Base-by-base conservation (phyloP, 75 land plant genomes). In the Cupressus sempervirens region DNA sequence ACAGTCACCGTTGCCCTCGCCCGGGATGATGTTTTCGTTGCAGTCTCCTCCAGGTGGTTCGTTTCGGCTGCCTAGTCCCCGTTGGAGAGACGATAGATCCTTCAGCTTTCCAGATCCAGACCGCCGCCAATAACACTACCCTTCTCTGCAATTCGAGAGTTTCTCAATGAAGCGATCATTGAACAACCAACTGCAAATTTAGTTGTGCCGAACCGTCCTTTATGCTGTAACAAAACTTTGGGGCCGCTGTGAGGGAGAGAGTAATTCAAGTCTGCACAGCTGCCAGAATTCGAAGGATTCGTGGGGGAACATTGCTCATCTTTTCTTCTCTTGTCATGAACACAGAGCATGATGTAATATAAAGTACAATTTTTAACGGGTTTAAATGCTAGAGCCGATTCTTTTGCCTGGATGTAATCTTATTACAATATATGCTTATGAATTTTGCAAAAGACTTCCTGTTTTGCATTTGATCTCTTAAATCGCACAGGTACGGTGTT, bases 81-180 rank as follows among this genome's bases (percentile, higher is more conserved):
- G 50, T 1, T 79, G 81, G 81, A 41, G 81, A 45, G 81, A 79
- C 0, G 13, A 5, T 26, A 43, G 46, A 32, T 41, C 13, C 29
- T 79, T 79, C 26, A 36, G 50, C 1, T 79, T 79, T n/a, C 50
- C 81, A 79, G 81, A 79, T 10, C 45, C 48, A n/a, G 81, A 79
- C 26, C 81, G 81, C 0, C 81, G 81, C 10, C 20, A n/a, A 32
- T 79, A 79, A 79, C 26, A 23, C 2, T 8, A 43, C 35, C 32
- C 14, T 29, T 70, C 74, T 70, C 1, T 70, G 35, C 35, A 62
- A 62, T 62, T 62, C 26, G 67, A 20, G 8, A 0, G 9, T 50
- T 23, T 20, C 26, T 20, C 2, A 58, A 20, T 58, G 0, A 16
- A 58, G 20, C 20, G 65, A 62, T 20, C 6, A 4, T 62, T 56